Evolutionary conservation across 176 grass and related monocot genomes (phyloP).

Genomic region (Tuctoria greenei): DNA sequence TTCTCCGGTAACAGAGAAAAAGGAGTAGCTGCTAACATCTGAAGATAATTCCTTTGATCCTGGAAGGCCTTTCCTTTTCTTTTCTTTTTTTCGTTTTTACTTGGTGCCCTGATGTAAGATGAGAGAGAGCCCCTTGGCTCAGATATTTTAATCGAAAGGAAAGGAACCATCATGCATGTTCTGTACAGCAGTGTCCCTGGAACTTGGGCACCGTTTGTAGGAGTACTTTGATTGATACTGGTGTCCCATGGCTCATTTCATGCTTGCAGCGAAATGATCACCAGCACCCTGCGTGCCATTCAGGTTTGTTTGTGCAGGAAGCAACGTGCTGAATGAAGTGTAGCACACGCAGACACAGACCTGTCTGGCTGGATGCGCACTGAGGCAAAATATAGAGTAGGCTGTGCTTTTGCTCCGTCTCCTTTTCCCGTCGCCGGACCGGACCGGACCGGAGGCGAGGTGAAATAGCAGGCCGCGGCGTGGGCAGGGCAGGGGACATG

Average conservation of each 20-base stretch:
- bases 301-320: slow-evolving; percentile 50
- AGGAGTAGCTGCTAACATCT: slow-evolving; percentile 29
- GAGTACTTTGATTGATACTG: not conserved
- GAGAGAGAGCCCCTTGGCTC: slow-evolving; percentile 6
- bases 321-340: slow-evolving; percentile 35
- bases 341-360: not conserved
- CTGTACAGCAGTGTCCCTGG: slow-evolving; percentile 27
- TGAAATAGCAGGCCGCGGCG: slow-evolving; percentile 21
- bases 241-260: slow-evolving; percentile 1
- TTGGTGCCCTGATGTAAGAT: slow-evolving; percentile 35
- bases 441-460: not conserved
- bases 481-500: slow-evolving; percentile 42
- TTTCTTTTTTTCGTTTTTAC: not conserved
- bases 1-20: not conserved
- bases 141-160: slow-evolving; percentile 20
- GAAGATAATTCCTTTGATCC: slow-evolving; percentile 15
- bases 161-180: slow-evolving; percentile 23
- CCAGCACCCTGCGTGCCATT: not conserved
- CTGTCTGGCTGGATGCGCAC: too few species aligned
- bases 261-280: slow-evolving; percentile 47
- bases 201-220: not conserved
- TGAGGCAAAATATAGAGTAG: too few species aligned
- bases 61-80: not conserved
- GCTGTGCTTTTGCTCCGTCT: not conserved
- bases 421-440: slow-evolving; percentile 11